Percentiles rank a stretch among this genome's conserved stretches.
These are phyloP conservation scores for Plectranthus barbatus DNA, from an alignment of 257 asterid genomes.

Conservation along the genomic window DNA sequence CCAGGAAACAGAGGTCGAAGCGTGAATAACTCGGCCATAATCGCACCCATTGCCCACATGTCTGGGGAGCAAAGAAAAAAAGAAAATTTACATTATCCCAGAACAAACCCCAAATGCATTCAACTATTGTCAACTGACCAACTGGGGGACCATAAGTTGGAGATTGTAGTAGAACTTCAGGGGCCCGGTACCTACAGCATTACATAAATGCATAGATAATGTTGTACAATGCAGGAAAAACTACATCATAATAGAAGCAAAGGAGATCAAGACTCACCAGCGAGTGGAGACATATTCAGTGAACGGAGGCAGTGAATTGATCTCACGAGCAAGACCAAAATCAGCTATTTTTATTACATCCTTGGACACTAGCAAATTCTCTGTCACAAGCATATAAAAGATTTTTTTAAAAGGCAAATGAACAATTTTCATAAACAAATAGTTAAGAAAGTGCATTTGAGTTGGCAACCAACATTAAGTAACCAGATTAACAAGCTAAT, in stretches of 20 bases:
- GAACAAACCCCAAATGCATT: not conserved
- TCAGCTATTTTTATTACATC: conserved; percentile 82
- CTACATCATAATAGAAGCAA: not conserved
- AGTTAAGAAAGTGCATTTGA: too few relatives aligned
- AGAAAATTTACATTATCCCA: not conserved
- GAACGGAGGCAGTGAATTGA: conserved; percentile 77
- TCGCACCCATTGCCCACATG: conserved; percentile 99
- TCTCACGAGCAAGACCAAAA: conserved; percentile 98
- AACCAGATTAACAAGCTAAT: not conserved
- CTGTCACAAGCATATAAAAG: conserved; percentile 27
- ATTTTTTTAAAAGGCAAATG: not conserved
- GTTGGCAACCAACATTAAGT: not conserved
- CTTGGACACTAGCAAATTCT: conserved; percentile 85
- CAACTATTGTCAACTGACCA: conserved; percentile 44
- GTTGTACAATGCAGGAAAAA: not conserved
- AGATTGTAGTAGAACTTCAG: conserved; percentile 92
- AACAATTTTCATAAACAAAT: too few relatives aligned
- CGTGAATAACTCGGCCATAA: conserved; percentile 81
- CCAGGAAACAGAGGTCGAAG: conserved; percentile 95
- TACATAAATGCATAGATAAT: not conserved
- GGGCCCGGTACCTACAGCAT: conserved; percentile 89
- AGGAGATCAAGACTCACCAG: conserved; percentile 50
- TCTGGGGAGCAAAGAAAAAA: conserved; percentile 29
- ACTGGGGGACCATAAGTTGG: conserved; percentile 79
- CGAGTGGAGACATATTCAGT: conserved; percentile 97